Evolutionary conservation across 2,329 filamentous ascomycete genomes (phyloP), one percentile per base, ranked within the genome.

Genomic region (Colletotrichum sp.): DNA sequence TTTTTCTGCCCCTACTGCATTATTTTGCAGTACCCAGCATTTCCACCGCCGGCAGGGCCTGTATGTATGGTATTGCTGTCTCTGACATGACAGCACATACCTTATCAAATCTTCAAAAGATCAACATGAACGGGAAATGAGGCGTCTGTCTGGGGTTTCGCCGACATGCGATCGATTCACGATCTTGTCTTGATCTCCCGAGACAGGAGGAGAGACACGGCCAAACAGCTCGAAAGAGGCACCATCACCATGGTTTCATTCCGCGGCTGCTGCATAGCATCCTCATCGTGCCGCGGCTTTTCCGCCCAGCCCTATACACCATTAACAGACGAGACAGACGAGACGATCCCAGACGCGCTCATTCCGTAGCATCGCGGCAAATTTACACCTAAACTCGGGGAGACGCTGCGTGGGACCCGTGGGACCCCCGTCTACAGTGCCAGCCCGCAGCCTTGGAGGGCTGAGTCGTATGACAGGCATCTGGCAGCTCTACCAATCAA

Each of bases 401-500:
- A 67, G 52, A 76, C 74, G 72, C 74, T 73, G 70, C 73, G 70
- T 65, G 73, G 67, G 63, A 71, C 67, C 71, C 69, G 38, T 72
- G 70, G 55, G 34, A 58, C 58, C 66, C 64, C 30, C 64, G 65
- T 76, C 71, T 43, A 70, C 30, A 52, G 43, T 52, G 43, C 43
- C 43, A 52, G 43, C 43, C 43, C 43, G 66, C 71, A 75, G 74
- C 74, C 74, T 75, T 63, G 67, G 67, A 76, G 74, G 74, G 74
- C 74, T 76, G 74, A 76, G 74, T 76, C 74, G 71, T 76, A 75
- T 75, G 74, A 76, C 74, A 75, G 63, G 71, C 74, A 74, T 70
- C 72, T 66, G 66, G 36, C 30, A 18, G 32, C 66, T 71, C 65
- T 71, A 34, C 74, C 71, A 76, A 76, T 76, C 67, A 76, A 74